Conservation (phyloP, 1,284 basidiomycete species). For the Trametes versicolor region DNA sequence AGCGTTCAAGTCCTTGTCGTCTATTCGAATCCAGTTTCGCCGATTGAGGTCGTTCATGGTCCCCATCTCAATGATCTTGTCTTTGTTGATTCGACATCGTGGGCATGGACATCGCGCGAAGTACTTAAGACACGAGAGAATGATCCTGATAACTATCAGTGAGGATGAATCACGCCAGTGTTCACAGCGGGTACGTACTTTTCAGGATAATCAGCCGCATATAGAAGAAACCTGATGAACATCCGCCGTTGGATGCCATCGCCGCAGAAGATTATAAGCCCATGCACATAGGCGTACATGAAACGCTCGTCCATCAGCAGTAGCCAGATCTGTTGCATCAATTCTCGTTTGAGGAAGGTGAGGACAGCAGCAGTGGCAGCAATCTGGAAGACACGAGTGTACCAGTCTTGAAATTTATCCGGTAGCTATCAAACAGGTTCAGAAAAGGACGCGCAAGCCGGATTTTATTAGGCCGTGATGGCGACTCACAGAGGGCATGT, state of each 20-base stretch:
- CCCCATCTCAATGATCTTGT: constrained; percentile 27
- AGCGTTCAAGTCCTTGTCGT: background rate
- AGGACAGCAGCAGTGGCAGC: constrained; percentile 32
- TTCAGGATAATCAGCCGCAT: constrained; percentile 46
- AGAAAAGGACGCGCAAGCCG: background rate
- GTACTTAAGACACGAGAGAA: constrained; percentile 28
- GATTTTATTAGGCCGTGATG: background rate
- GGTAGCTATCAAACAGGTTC: constrained; percentile 34
- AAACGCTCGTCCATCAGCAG: constrained; percentile 38
- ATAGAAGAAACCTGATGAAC: constrained; percentile 40
- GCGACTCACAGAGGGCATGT: constrained; percentile 42
- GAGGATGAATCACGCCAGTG: no score
- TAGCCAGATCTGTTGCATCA: constrained; percentile 38
- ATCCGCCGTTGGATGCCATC: constrained; percentile 37
- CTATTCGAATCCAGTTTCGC: background rate
- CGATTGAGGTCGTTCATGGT: constrained; percentile 11
- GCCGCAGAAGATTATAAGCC: constrained; percentile 36
- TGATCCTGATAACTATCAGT: no score
- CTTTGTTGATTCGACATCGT: constrained; percentile 40
- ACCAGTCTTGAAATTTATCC: constrained; percentile 42
- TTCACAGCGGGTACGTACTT: constrained; percentile 34
- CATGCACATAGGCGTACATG: constrained; percentile 39
- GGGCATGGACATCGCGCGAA: constrained; percentile 43
- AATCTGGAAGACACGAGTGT: constrained; percentile 22
- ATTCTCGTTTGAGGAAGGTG: constrained; percentile 33